Evolutionary conservation across 2,329 filamentous ascomycete genomes (phyloP), one percentile per base, ranked within the genome.

Genomic region (Acrocalymma vagum): DNA sequence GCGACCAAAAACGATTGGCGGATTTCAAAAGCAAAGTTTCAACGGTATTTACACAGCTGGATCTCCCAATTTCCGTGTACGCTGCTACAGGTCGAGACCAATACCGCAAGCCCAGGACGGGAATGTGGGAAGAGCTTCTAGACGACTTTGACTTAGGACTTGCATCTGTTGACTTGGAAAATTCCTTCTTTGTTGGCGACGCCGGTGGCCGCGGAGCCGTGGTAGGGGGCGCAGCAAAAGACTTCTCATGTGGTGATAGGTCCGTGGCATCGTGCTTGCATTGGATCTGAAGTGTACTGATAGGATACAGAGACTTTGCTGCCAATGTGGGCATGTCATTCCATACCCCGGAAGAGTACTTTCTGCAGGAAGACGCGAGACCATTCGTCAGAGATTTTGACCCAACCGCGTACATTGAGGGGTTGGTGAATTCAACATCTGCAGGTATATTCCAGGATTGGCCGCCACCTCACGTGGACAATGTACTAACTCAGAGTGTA

Each of bases 291-390:
- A 43, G 11, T 25, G 31, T 44, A 42, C 49, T 56, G 51, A 61
- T n/a, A 38, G 24, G 28, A 16, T 26, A 13, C 39, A 65, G 53
- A 42, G 88, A 96, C 60, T 87, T 97, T 57, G 93, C 94, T 3
- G 78, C 85, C 47, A 97, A 99, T 61, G 73, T 92, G 9, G 89
- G 89, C 4, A 82, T 99, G 52, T 65, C 74, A 9, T 99, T 93
- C 67, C 75, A 84, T 42, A 96, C 93, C 0, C 94, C 94, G 0
- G 94, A 99, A 63, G 92, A 96, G 67, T 96, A 86, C 72, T 97
- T 97, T 63, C 79, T 93, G 1, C 79, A 79, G 2, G 81, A 90
- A 55, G 61, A 79, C 16, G 76, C 87, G 1, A 79, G 84, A 51
- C 79, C 83, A 1, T 94, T 89, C 61, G 70, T 71, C 8, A 79